Base-by-base conservation (phyloP, 257 asterid species). In the Solanum sitiens region DNA sequence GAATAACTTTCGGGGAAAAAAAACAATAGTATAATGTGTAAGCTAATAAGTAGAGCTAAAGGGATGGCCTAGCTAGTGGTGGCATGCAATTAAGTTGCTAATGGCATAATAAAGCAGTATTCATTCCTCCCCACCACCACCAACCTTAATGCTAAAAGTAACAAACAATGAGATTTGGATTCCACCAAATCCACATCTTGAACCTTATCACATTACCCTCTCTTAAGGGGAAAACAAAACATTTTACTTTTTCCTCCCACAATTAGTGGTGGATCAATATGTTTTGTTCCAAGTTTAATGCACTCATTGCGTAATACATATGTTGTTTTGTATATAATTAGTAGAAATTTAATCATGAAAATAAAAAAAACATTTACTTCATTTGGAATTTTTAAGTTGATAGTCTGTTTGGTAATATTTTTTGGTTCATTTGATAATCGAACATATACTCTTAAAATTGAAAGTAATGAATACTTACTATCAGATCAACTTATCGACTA, bases 171-270 rank as follows among this genome's bases (percentile, higher is more conserved):
- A 87, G 95, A 93, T 94, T 86, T 91, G 88, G 73, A 86, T 89
- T 91, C 94, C 95, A 94, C 91, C 95, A 88, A 89, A 92, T 92
- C 94, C 88, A 83, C 91, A 87, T 90, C 88, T 45, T 80, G 68
- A 92, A 89, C 92, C 95, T 94, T 93, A 91, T 93, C 95, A 85
- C 89, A 71, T 88, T 33, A 21, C 65, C 21, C 65, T 56, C 65
- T 56, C 65, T 23, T 56, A 56, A 18, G 25, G 77, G 77, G 13
- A 8, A 25, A 32, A 37, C 39, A 37, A 30, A n/a, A 70, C 42
- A 33, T 72, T 73, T 73, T 73, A 39, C 80, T 35, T 33, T 72
- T 33, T 3, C 8, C 79, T 33, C 45, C 45, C 45, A 72, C 77
- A 71, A 71, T 72, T 73, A 73, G 80, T 11, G 47, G 27, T 59